phyloP scores from a whole-genome alignment of 83 land plant species.

The Larix sibirica region DNA sequence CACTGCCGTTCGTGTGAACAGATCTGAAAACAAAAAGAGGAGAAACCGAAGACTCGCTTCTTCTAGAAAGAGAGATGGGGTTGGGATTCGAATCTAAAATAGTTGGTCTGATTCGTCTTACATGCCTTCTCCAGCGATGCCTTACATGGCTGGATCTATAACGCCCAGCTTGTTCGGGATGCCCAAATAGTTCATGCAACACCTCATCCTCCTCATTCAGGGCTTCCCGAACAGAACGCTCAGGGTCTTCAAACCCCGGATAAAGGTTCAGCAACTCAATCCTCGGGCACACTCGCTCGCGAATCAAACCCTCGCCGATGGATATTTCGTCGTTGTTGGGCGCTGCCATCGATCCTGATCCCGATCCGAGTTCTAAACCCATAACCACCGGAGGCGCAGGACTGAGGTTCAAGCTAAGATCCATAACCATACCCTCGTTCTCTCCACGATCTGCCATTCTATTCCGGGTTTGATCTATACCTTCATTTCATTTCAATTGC shows the following conservation, averaged over 20 bases:
- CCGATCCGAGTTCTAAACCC: neutral
- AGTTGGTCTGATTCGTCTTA: constrained; percentile 1
- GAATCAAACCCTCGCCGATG: neutral
- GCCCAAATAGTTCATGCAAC: neutral
- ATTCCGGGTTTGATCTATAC: neutral
- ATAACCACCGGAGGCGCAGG: constrained; percentile 2
- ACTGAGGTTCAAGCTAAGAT: constrained; percentile 17
- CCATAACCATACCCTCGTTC: constrained; percentile 1
- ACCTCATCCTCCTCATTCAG: neutral
- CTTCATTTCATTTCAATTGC: too few species aligned
- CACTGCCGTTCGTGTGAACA: neutral
- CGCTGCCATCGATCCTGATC: neutral
- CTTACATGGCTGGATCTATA: neutral
- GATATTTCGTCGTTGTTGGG: neutral
- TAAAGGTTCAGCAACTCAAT: neutral
- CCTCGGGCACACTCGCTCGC: neutral
- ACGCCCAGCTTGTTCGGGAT: neutral
- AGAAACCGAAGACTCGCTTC: neutral
- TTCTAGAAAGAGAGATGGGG: neutral
- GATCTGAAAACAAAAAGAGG: constrained; percentile 14
- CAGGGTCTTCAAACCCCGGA: neutral
- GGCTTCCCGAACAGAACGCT: too few species aligned
- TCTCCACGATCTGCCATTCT: neutral
- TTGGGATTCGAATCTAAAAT: neutral
- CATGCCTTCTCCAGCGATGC: constrained; percentile 5